Evolutionary conservation across 495 filamentous ascomycete genomes (phyloP), one percentile per base, ranked within the genome.

Genomic region (Daldinia concentrica): DNA sequence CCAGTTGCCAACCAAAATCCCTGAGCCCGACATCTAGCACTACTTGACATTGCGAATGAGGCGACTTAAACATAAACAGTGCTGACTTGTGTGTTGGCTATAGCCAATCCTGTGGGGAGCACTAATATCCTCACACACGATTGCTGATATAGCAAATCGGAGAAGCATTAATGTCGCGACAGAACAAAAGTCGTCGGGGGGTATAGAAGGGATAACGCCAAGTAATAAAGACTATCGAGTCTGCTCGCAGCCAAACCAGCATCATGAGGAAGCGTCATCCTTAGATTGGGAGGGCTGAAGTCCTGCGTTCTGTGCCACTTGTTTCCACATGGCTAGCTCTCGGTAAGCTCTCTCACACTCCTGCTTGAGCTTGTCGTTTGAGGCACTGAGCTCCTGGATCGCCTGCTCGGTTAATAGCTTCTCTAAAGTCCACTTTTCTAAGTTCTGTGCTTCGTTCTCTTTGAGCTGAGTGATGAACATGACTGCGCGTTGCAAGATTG

Each of bases 341-440:
- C 88, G 82, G 83, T 90, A 92, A 19, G 90, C 88, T 22, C 89
- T 84, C 63, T 92, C 87, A 68, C 88, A 89, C 71, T 94, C 92
- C 29, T 84, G 81, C 83, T 98, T 97, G 66, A 97, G 82, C 78
- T 97, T 97, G 62, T 97, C 92, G 77, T 95, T 95, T 63, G 91
- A 93, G 4, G 87, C 82, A 74, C 91, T 95, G 66, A 99, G 89
- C 78, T 99, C 95, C 26, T 87, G 87, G 67, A 99, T 97, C 17
- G 96, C 96, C 78, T 98, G 94, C 76, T 94, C 94, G 4, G 94
- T 95, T 0, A 98, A 88, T 50, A 98, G 89, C 81, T 97, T 98
- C 82, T 97, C 95, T 24, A 97, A 85, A 19, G 97, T 97, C 92
- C 95, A 99, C 78, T 97, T 96, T 79, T 97, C 94, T 64, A 94